These are phyloP conservation scores for Diutina catenulata DNA, from an alignment of 1,139 yeast genomes.

Conservation along the genomic window DNA sequence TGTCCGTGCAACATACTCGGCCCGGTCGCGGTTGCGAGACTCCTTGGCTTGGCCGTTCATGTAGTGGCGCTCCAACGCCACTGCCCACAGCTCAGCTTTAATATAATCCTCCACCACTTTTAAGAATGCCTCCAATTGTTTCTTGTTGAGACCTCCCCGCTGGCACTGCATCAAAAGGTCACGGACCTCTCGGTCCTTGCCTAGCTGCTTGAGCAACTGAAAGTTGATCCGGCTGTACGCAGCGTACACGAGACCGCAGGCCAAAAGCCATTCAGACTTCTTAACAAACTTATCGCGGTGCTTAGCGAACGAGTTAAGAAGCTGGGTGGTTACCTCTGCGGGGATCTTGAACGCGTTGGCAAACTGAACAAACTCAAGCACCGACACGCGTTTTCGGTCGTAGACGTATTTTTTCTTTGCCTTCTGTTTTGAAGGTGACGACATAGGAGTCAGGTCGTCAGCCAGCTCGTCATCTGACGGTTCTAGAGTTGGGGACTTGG, in stretches of 20 bases:
- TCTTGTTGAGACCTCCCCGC: slow-evolving; percentile 36
- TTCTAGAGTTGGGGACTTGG: too few species aligned
- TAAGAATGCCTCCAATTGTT: slow-evolving; percentile 40
- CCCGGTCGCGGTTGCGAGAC: background rate
- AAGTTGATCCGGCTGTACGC: slow-evolving; percentile 47
- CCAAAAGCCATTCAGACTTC: slow-evolving; percentile 55
- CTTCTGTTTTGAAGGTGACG: too few species aligned
- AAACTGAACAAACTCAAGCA: slow-evolving; percentile 43
- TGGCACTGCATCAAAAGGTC: slow-evolving; percentile 42
- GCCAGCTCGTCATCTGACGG: too few species aligned
- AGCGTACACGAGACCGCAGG: slow-evolving; percentile 54
- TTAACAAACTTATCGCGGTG: slow-evolving; percentile 39
- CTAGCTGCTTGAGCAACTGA: slow-evolving; percentile 29
- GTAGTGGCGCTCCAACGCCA: slow-evolving; percentile 29
- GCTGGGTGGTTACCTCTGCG: slow-evolving; percentile 32
- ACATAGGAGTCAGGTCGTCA: too few species aligned
- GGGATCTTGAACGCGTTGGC: slow-evolving; percentile 59
- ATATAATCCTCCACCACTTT: slow-evolving; percentile 41
- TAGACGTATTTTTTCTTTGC: too few species aligned
- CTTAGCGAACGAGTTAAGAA: slow-evolving; percentile 38
- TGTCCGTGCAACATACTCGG: background rate
- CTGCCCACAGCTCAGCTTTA: slow-evolving; percentile 43
- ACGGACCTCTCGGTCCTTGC: slow-evolving; percentile 35
- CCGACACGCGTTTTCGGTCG: slow-evolving; percentile 12
- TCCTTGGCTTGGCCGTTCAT: slow-evolving; percentile 9